Evolutionary conservation across 2,329 filamentous ascomycete genomes (phyloP).

Genomic region (Colletotrichum sp.): DNA sequence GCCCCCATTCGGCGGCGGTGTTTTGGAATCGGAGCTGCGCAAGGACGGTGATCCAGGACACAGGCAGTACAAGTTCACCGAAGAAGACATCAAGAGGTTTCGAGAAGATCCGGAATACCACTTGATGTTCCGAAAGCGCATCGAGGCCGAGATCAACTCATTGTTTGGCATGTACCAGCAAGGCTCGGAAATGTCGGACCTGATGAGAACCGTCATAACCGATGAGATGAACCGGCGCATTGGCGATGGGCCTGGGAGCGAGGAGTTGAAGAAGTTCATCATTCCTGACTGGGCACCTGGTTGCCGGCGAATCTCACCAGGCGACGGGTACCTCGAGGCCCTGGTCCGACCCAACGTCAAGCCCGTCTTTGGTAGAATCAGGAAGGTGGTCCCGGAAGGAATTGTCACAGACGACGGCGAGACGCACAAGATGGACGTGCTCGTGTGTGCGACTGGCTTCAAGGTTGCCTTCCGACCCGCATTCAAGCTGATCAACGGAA

Average conservation of each 20-base stretch:
- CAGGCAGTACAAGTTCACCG: slow-evolving; percentile 42
- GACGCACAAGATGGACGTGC: slow-evolving; percentile 33
- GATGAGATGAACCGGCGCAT: slow-evolving; percentile 48
- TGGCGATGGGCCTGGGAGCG: slow-evolving; percentile 37
- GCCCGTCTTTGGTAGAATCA: slow-evolving; percentile 43
- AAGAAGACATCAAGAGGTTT: slow-evolving; percentile 31
- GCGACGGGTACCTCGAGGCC: slow-evolving; percentile 46
- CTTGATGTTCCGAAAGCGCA: slow-evolving; percentile 44
- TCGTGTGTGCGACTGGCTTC: slow-evolving; percentile 46
- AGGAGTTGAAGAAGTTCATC: slow-evolving; percentile 44
- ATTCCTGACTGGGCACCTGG: slow-evolving; percentile 49
- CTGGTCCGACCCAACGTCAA: slow-evolving; percentile 48
- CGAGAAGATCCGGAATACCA: slow-evolving; percentile 42
- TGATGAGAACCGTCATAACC: slow-evolving; percentile 41
- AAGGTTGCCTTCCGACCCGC: slow-evolving; percentile 42
- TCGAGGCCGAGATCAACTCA: slow-evolving; percentile 47
- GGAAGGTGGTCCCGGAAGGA: slow-evolving; percentile 36
- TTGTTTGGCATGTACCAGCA: slow-evolving; percentile 46
- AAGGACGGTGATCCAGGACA: slow-evolving; percentile 36
- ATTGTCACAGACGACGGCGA: slow-evolving; percentile 30
- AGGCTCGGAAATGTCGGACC: slow-evolving; percentile 42
- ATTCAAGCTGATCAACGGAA: slow-evolving; percentile 42
- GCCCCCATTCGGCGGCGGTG: slow-evolving; percentile 29
- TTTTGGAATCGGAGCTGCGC: slow-evolving; percentile 26
- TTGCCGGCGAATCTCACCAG: slow-evolving; percentile 45